phyloP scores from a whole-genome alignment of 139 green algal genomes.

The Chlorella sp. region DNA sequence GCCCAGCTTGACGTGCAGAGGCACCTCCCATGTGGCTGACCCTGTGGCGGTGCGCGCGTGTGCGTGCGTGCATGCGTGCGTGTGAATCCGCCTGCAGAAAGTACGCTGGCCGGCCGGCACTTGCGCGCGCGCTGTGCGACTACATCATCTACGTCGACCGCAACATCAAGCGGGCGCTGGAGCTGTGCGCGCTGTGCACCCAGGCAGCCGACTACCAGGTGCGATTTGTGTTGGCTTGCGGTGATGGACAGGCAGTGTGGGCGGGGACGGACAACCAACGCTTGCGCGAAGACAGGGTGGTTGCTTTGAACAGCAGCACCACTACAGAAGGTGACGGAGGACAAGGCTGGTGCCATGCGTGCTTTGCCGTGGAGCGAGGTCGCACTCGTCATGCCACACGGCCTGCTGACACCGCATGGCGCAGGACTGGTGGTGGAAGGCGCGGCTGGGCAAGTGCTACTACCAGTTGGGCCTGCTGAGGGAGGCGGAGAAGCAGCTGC shows the following conservation, averaged over 20 bases:
- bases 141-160: conserved; percentile 82
- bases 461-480: conserved; percentile 75
- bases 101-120: conserved; percentile 52
- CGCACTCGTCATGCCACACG: no score
- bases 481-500: conserved; percentile 70
- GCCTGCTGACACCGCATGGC: no score
- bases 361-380: no score
- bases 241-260: no score
- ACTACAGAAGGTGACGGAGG: no score
- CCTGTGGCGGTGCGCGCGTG: background rate
- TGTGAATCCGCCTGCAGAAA: conserved; percentile 21
- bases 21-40: background rate
- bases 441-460: conserved; percentile 71
- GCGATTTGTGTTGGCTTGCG: no score
- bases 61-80: background rate
- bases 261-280: no score
- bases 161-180: conserved; percentile 66
- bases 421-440: conserved; percentile 84
- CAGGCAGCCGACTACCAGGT: conserved; percentile 30
- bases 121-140: conserved; percentile 64
- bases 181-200: conserved; percentile 58
- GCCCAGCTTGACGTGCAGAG: no score
- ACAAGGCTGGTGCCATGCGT: no score
- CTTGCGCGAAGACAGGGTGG: no score
- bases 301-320: no score